Evolutionary conservation across 441 rosid genomes (phyloP).

Genomic region (Raphanus hybrid): DNA sequence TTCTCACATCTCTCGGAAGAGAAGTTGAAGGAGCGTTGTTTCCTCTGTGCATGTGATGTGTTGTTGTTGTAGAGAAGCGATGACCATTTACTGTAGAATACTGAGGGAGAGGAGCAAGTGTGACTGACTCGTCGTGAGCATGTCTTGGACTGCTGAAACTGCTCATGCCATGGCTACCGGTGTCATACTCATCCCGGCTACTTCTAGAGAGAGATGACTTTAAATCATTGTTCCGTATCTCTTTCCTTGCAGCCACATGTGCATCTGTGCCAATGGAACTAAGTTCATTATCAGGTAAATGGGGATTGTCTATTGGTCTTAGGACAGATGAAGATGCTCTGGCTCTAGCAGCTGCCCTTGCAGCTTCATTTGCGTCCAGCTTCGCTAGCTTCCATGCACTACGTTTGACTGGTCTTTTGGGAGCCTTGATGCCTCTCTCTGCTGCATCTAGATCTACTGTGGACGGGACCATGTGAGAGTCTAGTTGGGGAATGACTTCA

Average conservation of each 20-base stretch:
- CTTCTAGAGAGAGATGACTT: constrained; percentile 53
- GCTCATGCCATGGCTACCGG: too few relatives aligned
- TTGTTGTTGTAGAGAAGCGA: constrained; percentile 42
- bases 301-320: constrained; percentile 55
- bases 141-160: constrained; percentile 89
- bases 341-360: constrained; percentile 72
- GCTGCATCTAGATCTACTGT: constrained; percentile 72
- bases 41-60: constrained; percentile 45
- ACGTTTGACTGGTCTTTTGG: constrained; percentile 57
- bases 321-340: constrained; percentile 78
- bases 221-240: constrained; percentile 54
- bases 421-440: constrained; percentile 51
- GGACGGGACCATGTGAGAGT: constrained; percentile 68
- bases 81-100: constrained; percentile 46
- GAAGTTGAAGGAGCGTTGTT: constrained; percentile 77
- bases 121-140: constrained; percentile 75
- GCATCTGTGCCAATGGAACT: constrained; percentile 62
- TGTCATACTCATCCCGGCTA: too few relatives aligned
- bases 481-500: constrained; percentile 71
- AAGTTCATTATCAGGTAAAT: constrained; percentile 55
- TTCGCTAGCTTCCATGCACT: constrained; percentile 79
- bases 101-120: constrained; percentile 88
- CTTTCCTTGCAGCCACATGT: constrained; percentile 59
- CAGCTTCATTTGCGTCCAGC: constrained; percentile 64
- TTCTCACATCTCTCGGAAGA: constrained; percentile 73